Percentiles rank a stretch among this genome's conserved stretches.
Evolutionary conservation across 2,329 filamentous ascomycete species (phyloP).

Genomic region (Chrysoporthe austroafricana): DNA sequence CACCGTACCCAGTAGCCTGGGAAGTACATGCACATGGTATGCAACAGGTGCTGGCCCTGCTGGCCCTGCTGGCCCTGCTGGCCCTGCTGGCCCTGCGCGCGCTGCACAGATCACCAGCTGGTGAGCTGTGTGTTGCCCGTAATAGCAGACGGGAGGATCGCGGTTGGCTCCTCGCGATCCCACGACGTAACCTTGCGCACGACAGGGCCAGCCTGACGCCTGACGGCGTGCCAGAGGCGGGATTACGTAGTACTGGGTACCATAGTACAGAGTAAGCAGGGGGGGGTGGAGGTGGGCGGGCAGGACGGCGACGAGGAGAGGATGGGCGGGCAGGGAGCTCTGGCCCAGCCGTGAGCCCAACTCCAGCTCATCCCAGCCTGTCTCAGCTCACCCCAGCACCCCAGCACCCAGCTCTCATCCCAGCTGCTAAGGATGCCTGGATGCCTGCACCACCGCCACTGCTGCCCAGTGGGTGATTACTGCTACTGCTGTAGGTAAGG

Average conservation of each 20-base stretch:
- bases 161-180: slow-evolving; percentile 19
- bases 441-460: too few relatives aligned
- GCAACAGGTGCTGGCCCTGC: too few relatives aligned
- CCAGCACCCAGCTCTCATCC: too few relatives aligned
- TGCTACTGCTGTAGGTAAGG: too few relatives aligned
- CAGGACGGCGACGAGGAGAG: background rate
- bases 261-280: background rate
- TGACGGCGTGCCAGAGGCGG: background rate
- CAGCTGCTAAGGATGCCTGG: too few relatives aligned
- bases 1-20: too few relatives aligned
- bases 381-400: too few relatives aligned
- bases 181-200: slow-evolving; percentile 5
- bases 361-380: background rate
- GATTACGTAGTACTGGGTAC: background rate
- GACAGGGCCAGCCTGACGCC: background rate
- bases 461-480: too few relatives aligned
- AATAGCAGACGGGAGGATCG: slow-evolving; percentile 25
- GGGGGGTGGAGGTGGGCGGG: background rate
- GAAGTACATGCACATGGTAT: too few relatives aligned
- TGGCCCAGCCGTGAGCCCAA: slow-evolving; percentile 7
- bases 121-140: slow-evolving; percentile 8
- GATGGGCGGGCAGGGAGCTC: background rate
- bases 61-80: background rate
- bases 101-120: background rate
- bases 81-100: background rate